These are phyloP conservation scores for Ascochyta clinopodiicola DNA, from an alignment of 2,329 filamentous ascomycete species.

Conservation along the genomic window DNA sequence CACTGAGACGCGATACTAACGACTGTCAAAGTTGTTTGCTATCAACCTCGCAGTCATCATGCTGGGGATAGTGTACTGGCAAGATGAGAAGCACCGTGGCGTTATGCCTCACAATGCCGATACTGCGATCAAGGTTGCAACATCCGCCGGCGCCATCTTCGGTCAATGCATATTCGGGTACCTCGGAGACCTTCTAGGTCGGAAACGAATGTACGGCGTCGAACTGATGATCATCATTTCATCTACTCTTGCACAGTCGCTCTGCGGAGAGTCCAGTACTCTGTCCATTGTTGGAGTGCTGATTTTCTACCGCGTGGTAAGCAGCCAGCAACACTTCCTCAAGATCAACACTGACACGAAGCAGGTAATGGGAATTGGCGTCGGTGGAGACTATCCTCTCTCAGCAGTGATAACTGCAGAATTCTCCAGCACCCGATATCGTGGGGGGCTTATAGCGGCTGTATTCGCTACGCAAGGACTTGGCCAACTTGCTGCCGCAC, in stretches of 20 bases:
- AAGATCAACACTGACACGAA: neutral
- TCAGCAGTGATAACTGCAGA: slow-evolving; percentile 86
- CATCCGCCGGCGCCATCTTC: slow-evolving; percentile 81
- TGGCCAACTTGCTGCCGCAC: slow-evolving; percentile 76
- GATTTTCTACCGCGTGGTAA: slow-evolving; percentile 48
- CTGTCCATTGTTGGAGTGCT: slow-evolving; percentile 48
- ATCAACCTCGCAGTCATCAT: slow-evolving; percentile 62
- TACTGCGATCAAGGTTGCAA: slow-evolving; percentile 84
- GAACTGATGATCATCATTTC: slow-evolving; percentile 51
- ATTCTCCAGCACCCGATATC: slow-evolving; percentile 84
- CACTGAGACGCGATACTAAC: slow-evolving; percentile 9
- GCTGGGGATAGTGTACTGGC: slow-evolving; percentile 81
- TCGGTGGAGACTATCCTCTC: slow-evolving; percentile 64
- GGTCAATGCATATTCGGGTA: slow-evolving; percentile 75
- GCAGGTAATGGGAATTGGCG: slow-evolving; percentile 47
- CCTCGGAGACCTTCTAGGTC: slow-evolving; percentile 77
- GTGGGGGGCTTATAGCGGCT: slow-evolving; percentile 85
- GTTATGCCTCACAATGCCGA: slow-evolving; percentile 71
- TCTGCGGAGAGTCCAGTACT: slow-evolving; percentile 44
- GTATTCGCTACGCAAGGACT: slow-evolving; percentile 90
- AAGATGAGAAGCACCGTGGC: slow-evolving; percentile 51
- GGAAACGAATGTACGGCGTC: slow-evolving; percentile 81
- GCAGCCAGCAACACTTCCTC: neutral
- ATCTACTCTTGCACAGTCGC: slow-evolving; percentile 48
- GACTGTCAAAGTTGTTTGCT: slow-evolving; percentile 60